Conservation (phyloP, 352 stramenopile genomes). For the Globisporangium paroecandrum region DNA sequence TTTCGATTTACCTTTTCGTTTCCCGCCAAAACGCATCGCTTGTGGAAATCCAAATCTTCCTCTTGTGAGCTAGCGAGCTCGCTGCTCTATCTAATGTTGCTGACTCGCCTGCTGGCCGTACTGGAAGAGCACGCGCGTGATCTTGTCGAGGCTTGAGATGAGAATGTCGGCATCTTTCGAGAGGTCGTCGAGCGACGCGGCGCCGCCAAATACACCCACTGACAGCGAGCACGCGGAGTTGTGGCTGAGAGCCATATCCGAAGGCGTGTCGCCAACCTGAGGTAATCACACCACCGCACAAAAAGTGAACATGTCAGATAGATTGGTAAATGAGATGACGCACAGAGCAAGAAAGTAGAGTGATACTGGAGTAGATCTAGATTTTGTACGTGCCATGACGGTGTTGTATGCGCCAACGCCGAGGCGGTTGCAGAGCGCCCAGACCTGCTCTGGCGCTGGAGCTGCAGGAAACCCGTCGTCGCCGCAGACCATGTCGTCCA, state of each 20-base stretch:
- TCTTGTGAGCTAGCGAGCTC: neutral
- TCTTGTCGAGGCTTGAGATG: slow-evolving; percentile 40
- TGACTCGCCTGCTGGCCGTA: slow-evolving; percentile 19
- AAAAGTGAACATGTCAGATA: neutral
- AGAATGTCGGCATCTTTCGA: slow-evolving; percentile 43
- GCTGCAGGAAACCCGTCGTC: slow-evolving; percentile 39
- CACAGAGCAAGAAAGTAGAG: neutral
- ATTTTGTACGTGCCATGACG: slow-evolving; percentile 29
- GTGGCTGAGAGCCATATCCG: slow-evolving; percentile 37
- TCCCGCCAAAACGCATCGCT: slow-evolving; percentile 2
- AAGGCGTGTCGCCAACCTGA: slow-evolving; percentile 44
- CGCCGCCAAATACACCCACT: slow-evolving; percentile 44
- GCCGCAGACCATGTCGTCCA: slow-evolving; percentile 46
- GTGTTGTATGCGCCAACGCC: slow-evolving; percentile 34
- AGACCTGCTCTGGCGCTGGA: slow-evolving; percentile 36
- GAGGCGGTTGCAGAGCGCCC: slow-evolving; percentile 36
- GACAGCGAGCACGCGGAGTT: slow-evolving; percentile 34
- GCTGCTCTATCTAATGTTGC: neutral
- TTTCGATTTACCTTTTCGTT: neutral
- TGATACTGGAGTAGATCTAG: neutral
- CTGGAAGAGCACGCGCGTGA: slow-evolving; percentile 42
- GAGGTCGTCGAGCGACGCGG: slow-evolving; percentile 36
- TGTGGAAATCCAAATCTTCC: neutral
- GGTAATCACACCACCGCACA: neutral
- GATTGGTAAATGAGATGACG: neutral